phyloP scores from a whole-genome alignment of 2,329 filamentous ascomycete genomes.

The Curvularia lunata region DNA sequence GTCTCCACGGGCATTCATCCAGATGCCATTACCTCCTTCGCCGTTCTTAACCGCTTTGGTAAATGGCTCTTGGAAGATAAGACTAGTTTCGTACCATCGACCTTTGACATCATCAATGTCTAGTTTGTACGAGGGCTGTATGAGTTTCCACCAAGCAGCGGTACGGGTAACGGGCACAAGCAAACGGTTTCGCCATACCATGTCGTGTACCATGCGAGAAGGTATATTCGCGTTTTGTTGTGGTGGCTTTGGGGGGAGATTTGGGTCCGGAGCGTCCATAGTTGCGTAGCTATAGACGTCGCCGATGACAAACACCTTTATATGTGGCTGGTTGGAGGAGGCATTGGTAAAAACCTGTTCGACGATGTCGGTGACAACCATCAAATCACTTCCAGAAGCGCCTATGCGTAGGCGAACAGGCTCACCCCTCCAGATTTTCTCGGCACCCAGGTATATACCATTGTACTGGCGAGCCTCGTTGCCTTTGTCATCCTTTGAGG shows the following conservation, averaged over 20 bases:
- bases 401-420: constrained; percentile 59
- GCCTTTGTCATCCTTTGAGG: constrained; percentile 39
- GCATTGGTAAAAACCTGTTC: constrained; percentile 43
- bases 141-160: constrained; percentile 54
- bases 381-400: constrained; percentile 54
- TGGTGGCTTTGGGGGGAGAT: constrained; percentile 45
- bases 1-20: constrained; percentile 58
- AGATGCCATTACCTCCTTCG: constrained; percentile 52
- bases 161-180: constrained; percentile 49
- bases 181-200: constrained; percentile 55
- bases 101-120: constrained; percentile 61
- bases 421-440: constrained; percentile 67
- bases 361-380: constrained; percentile 55
- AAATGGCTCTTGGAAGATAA: constrained; percentile 52
- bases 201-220: constrained; percentile 59
- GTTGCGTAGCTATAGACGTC: constrained; percentile 60
- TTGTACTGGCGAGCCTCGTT: constrained; percentile 58
- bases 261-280: constrained; percentile 30
- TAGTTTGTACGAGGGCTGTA: constrained; percentile 40
- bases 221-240: constrained; percentile 56
- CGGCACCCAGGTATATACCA: constrained; percentile 63
- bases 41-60: constrained; percentile 47
- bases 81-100: constrained; percentile 65
- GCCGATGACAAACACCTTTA: constrained; percentile 54
- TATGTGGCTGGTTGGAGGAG: constrained; percentile 24